These are phyloP conservation scores for Arabidopsis hybrid DNA, from an alignment of 441 rosid genomes.

Conservation along the genomic window DNA sequence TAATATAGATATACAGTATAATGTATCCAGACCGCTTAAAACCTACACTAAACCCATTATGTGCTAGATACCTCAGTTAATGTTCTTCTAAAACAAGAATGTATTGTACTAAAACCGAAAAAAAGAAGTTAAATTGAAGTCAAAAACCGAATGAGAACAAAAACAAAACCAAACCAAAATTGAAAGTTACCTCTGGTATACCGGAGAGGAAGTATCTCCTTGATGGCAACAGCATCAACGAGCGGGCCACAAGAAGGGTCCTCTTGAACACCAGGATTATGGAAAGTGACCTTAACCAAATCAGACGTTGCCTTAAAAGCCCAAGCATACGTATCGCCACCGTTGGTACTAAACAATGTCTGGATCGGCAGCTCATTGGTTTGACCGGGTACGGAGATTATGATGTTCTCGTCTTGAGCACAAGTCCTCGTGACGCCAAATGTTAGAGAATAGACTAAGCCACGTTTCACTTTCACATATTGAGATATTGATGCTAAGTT, in stretches of 20 bases:
- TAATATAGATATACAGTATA: neutral
- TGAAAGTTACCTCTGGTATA: conserved; percentile 47
- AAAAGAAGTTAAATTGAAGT: too few species aligned
- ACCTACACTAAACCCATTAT: too few species aligned
- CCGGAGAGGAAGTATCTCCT: conserved; percentile 52
- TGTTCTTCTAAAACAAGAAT: too few species aligned
- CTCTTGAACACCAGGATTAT: conserved; percentile 72
- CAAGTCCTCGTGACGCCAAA: conserved; percentile 67
- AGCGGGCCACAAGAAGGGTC: conserved; percentile 70
- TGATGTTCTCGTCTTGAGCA: conserved; percentile 62
- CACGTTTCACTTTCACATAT: conserved; percentile 48
- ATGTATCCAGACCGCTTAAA: too few species aligned
- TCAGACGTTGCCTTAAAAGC: conserved; percentile 58
- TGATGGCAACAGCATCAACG: conserved; percentile 67
- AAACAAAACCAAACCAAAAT: neutral
- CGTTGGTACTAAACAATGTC: conserved; percentile 60
- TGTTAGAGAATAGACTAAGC: conserved; percentile 55
- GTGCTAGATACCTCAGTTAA: too few species aligned
- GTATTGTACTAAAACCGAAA: too few species aligned
- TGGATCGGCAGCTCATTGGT: conserved; percentile 55
- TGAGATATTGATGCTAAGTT: conserved; percentile 67
- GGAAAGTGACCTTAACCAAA: conserved; percentile 54
- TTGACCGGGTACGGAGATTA: conserved; percentile 59
- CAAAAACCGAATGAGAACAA: neutral
- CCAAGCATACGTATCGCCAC: conserved; percentile 70